Conservation (phyloP, 1,284 basidiomycete genomes). For the Volvariella volvacea region DNA sequence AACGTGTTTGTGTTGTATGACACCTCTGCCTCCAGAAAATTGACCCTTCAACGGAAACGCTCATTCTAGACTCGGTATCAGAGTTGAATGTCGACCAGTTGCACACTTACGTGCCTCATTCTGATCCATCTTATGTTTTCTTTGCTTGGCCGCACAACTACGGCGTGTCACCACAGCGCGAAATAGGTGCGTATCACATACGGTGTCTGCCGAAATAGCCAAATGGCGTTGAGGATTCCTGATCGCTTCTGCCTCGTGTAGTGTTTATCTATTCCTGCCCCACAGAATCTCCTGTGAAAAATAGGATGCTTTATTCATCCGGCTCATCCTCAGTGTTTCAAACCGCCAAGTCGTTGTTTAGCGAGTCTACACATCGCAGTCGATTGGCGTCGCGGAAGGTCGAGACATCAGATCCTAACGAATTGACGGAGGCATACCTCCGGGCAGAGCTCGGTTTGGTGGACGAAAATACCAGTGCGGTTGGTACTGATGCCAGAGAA, state of each 20-base stretch:
- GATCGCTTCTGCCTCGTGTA: constrained; percentile 19
- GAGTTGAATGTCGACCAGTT: constrained; percentile 38
- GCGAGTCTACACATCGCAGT: constrained; percentile 26
- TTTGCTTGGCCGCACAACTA: constrained; percentile 61
- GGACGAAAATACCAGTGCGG: constrained; percentile 6
- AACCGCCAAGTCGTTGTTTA: constrained; percentile 44
- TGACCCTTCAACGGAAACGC: constrained; percentile 50
- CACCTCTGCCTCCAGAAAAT: constrained; percentile 44
- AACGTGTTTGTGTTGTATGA: no score
- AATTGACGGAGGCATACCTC: constrained; percentile 62
- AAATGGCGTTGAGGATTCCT: no score
- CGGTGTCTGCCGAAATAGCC: not conserved
- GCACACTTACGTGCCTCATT: constrained; percentile 39
- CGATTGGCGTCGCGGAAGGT: constrained; percentile 54
- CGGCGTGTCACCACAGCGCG: constrained; percentile 34
- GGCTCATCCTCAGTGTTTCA: constrained; percentile 53
- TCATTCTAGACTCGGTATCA: constrained; percentile 35
- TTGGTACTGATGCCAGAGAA: constrained; percentile 14
- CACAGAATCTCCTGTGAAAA: constrained; percentile 68
- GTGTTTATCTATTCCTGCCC: constrained; percentile 90
- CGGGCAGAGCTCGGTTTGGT: constrained; percentile 44
- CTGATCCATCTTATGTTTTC: constrained; percentile 64
- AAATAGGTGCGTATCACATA: constrained; percentile 43
- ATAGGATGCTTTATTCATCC: constrained; percentile 83
- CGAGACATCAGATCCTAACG: constrained; percentile 76